Base-by-base conservation (phyloP, 2,329 filamentous ascomycete species). In the Didymella exigua region DNA sequence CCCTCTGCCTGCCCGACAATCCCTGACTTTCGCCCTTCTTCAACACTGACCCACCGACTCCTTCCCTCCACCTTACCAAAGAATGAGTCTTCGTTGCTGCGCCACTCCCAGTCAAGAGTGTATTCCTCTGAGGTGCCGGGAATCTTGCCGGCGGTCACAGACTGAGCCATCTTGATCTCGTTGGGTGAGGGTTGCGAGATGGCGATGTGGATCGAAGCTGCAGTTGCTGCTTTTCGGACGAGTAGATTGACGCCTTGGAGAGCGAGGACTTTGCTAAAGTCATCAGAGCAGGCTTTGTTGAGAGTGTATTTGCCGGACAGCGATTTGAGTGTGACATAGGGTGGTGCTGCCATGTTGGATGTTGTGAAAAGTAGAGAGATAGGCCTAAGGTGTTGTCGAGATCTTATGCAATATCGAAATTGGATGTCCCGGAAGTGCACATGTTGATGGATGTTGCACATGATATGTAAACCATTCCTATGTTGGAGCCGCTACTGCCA, bases 51-150 rank as follows among this genome's bases (percentile, higher is more conserved):
- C 49, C 54, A 62, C 5, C 53, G 57, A 48, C 54, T 60, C 4
- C 55, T 53, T 11, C 52, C 57, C n/a, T 52, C 38, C 11, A 62
- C 36, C 3, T 54, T 48, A 11, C 58, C 57, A 26, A 62, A 62
- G 14, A 62, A 56, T 14, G 31, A n/a, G 27, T 64, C 53, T 8
- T 60, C 33, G n/a, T 62, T 59, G 18, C 37, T 60, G 30, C 47
- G 49, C 61, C 54, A 63, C 34, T 57, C 52, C 36, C 53, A 60
- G 34, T 59, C 45, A 5, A 60, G 41, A 1, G 46, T 58, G 19
- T 59, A 59, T 4, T 57, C 34, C 30, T 63, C 56, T 3, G 52
- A 59, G 4, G 47, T 63, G 10, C 56, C 56, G 1, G 59, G 56
- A 10, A 59, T 54, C 21, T 60, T 63, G 6, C 56, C 54, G 23